These are phyloP conservation scores for Trametes coccinea DNA, from an alignment of 768 basidiomycete genomes.

Conservation along the genomic window DNA sequence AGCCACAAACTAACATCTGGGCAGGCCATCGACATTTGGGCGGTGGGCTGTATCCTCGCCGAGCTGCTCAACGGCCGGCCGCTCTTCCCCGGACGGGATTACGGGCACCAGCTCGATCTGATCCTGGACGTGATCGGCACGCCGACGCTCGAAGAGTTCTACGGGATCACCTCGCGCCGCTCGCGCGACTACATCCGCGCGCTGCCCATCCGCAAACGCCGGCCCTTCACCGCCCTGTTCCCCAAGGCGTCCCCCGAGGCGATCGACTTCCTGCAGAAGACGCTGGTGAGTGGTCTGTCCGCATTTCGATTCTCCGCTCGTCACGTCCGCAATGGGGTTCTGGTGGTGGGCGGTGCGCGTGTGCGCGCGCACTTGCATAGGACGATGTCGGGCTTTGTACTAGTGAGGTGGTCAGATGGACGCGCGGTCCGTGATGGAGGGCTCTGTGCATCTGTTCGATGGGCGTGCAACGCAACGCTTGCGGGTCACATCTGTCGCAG, in stretches of 20 bases:
- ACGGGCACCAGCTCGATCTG: constrained; percentile 84
- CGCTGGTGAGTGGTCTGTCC: constrained; percentile 47
- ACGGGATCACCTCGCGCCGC: constrained; percentile 81
- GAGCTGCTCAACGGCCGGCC: constrained; percentile 82
- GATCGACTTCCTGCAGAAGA: constrained; percentile 71
- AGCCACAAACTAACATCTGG: not conserved
- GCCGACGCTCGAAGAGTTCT: constrained; percentile 87
- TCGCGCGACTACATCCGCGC: constrained; percentile 88
- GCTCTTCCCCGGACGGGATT: constrained; percentile 86
- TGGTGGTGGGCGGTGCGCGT: not conserved
- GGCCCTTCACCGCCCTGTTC: constrained; percentile 70
- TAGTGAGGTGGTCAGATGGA: too few relatives aligned
- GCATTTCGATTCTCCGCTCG: too few relatives aligned
- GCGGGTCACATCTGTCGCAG: not conserved
- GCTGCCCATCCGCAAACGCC: constrained; percentile 78
- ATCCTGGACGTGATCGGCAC: constrained; percentile 91
- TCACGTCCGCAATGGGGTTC: too few relatives aligned
- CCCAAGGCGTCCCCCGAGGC: constrained; percentile 75
- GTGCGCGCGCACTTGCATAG: not conserved
- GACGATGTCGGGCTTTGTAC: not conserved
- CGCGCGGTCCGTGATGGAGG: too few relatives aligned
- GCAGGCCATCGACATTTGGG: constrained; percentile 74
- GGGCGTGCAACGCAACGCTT: too few relatives aligned
- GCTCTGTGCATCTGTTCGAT: too few relatives aligned
- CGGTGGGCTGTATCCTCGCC: constrained; percentile 74